Evolutionary conservation across 306 rosid species (phyloP).

Genomic region (Casuarina glauca): DNA sequence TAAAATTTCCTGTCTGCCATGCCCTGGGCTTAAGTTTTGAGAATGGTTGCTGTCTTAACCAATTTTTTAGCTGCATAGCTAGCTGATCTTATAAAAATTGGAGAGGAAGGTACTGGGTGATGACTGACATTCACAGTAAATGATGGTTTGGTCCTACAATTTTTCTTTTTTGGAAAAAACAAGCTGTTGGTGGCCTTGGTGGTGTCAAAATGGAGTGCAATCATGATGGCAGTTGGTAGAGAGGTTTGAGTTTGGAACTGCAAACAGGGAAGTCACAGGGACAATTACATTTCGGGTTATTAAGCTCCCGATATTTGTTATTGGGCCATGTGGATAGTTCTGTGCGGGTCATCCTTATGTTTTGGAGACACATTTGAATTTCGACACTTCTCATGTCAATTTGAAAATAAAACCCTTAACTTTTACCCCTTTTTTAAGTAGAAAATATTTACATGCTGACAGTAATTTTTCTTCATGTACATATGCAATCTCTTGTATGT

Average conservation of each 20-base stretch:
- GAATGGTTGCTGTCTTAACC: background rate
- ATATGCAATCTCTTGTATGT: background rate
- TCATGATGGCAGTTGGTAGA: background rate
- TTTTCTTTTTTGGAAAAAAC: background rate
- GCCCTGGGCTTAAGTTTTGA: background rate
- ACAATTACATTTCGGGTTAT: background rate
- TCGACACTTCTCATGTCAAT: background rate
- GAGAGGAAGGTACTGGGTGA: background rate
- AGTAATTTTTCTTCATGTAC: background rate
- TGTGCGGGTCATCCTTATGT: background rate
- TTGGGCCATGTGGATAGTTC: background rate
- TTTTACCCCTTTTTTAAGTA: background rate
- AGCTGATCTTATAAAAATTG: too few species aligned
- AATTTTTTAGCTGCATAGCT: background rate
- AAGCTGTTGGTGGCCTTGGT: background rate
- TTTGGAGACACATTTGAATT: background rate
- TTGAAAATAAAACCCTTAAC: background rate
- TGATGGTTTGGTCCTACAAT: background rate
- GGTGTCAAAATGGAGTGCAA: background rate
- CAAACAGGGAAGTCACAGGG: background rate
- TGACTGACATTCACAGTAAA: background rate
- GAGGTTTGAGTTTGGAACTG: background rate
- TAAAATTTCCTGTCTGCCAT: background rate
- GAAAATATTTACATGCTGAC: background rate
- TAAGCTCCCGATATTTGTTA: background rate